phyloP scores from a whole-genome alignment of 495 filamentous ascomycete genomes.

The Letharia lupina region DNA sequence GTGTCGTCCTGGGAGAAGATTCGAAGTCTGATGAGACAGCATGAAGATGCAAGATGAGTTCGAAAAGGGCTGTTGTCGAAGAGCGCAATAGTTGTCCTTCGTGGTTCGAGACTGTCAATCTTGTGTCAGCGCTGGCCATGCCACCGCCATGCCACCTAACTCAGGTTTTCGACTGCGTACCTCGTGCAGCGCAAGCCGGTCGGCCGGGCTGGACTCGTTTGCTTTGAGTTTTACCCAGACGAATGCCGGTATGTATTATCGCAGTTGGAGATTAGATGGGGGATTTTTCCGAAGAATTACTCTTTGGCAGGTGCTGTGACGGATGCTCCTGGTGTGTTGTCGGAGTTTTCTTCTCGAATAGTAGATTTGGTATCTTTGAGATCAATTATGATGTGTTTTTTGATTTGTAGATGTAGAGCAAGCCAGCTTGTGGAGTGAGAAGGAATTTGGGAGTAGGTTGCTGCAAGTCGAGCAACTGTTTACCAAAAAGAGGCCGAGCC shows the following conservation, averaged over 20 bases:
- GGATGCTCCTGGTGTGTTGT: constrained; percentile 9
- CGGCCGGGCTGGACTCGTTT: constrained; percentile 49
- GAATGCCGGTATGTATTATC: not conserved
- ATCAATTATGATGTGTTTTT: constrained; percentile 9
- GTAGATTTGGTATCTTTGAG: constrained; percentile 3
- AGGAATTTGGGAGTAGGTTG: not conserved
- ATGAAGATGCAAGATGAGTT: constrained; percentile 60
- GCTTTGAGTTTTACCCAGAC: constrained; percentile 31
- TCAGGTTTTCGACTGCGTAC: constrained; percentile 32
- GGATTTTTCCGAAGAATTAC: not conserved
- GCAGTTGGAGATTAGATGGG: not conserved
- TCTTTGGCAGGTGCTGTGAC: constrained; percentile 13
- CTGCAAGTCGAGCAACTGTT: not conserved
- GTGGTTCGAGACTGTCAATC: constrained; percentile 47
- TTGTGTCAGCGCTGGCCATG: constrained; percentile 14
- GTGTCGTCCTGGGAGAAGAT: constrained; percentile 64
- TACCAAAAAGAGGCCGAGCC: not conserved
- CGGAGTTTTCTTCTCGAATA: constrained; percentile 1
- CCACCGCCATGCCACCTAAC: not conserved
- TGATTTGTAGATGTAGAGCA: constrained; percentile 22
- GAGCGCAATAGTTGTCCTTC: constrained; percentile 37
- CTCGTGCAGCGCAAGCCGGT: constrained; percentile 69
- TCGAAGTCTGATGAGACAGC: constrained; percentile 64
- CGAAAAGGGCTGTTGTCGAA: constrained; percentile 44
- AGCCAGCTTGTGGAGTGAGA: constrained; percentile 19